These are phyloP conservation scores for Medicago arabica DNA, from an alignment of 306 rosid genomes.

Conservation along the genomic window DNA sequence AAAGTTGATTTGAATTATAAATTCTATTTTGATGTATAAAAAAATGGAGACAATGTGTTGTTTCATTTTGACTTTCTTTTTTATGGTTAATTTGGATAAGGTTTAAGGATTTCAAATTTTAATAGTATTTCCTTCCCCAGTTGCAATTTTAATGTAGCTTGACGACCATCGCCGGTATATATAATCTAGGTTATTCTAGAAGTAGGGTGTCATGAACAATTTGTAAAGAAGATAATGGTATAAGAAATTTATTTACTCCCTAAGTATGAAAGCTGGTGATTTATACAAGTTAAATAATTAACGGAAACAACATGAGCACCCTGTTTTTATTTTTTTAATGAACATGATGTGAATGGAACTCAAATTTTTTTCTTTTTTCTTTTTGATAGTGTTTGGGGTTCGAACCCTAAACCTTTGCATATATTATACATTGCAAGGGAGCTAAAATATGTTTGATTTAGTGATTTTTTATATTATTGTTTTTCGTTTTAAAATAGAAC, in stretches of 20 bases:
- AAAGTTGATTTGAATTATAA: conserved; percentile 15
- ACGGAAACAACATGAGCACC: neutral
- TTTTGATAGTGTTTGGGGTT: no score
- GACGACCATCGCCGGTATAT: conserved; percentile 18
- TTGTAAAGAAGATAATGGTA: neutral
- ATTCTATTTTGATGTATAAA: neutral
- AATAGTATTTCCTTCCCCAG: neutral
- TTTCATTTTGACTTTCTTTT: conserved; percentile 27
- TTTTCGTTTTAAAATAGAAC: no score
- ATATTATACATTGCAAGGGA: neutral
- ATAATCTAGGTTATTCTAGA: conserved; percentile 26
- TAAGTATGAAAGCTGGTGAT: neutral
- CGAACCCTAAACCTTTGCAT: no score
- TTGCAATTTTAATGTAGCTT: neutral
- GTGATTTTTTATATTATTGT: no score
- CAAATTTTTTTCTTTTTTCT: neutral
- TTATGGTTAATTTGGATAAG: conserved; percentile 44
- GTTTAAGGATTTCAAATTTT: neutral
- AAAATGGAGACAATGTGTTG: conserved; percentile 11
- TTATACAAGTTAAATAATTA: neutral
- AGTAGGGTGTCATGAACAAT: neutral
- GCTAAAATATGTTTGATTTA: neutral
- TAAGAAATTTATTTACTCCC: neutral
- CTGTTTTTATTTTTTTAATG: neutral
- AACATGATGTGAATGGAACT: neutral